Base-by-base conservation (phyloP, 2,329 filamentous ascomycete species). In the Iodosphaeria phyllophila region DNA sequence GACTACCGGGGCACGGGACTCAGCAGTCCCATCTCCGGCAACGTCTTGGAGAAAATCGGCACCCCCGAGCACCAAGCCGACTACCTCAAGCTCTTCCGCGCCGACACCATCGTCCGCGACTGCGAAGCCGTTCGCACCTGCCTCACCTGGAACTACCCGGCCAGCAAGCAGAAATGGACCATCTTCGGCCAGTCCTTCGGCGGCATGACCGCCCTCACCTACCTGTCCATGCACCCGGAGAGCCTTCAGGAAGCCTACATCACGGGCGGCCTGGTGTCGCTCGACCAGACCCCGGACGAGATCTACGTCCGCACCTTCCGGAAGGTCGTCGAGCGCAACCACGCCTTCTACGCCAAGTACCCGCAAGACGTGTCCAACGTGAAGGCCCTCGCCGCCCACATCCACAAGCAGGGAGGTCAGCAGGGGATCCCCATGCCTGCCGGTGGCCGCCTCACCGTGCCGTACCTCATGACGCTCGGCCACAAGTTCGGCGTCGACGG, bases 181-280 rank as follows among this genome's bases (percentile, higher is more conserved):
- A 64, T 89, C 16, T 74, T 92, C 32, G 86, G 86, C 6, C 86
- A 93, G 51, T 84, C 75, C 10, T 95, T 92, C 47, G 86, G 86
- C 19, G 86, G 86, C 1, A 93, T 92, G 48, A 79, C 83, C 41
- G 64, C 61, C 23, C 58, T 82, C 17, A 86, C 76, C 6, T 95
- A 93, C 46, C 63, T 95, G 10, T 89, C 77, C 3, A 71, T 78
- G 44, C 73, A 67, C 37, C 79, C 80, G 0, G 64, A 82, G 28
- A 76, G 77, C 1, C 50, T 95, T 13, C 68, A 71, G 16, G 86
- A 95, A 51, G 69, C 70, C 13, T 95, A 92, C 43, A 59, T 84
- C 17, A 79, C 77, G 8, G 86, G 86, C 18, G 86, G 86, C 0
- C 57, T 93, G 22, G 75, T 80, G 9, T 78, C 86, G 0, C 54